Percentiles rank a stretch among this genome's conserved stretches.
phyloP scores from a whole-genome alignment of 1,139 yeast species.

The Hanseniaspora sp. region DNA sequence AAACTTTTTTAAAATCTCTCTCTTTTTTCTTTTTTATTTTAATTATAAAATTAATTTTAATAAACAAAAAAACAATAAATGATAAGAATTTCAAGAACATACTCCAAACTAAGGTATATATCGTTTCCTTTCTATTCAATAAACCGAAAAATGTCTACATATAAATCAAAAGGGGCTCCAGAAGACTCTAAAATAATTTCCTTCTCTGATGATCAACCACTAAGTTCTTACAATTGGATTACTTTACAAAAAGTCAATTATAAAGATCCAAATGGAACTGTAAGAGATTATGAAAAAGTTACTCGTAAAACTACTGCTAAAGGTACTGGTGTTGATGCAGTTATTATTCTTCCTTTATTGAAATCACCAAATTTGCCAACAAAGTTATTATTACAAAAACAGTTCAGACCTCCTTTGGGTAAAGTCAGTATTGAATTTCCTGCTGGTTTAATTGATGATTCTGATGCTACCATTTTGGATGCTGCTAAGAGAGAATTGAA shows the following conservation, averaged over 20 bases:
- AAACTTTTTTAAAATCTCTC: too few species aligned
- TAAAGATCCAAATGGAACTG: constrained; percentile 52
- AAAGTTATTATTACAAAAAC: constrained; percentile 62
- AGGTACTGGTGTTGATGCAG: constrained; percentile 68
- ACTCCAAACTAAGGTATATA: too few species aligned
- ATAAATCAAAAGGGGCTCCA: constrained; percentile 26
- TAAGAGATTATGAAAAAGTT: constrained; percentile 78
- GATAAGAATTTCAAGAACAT: too few species aligned
- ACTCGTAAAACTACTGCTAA: constrained; percentile 66
- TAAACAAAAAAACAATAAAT: too few species aligned
- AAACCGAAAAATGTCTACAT: background rate
- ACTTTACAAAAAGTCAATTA: constrained; percentile 54
- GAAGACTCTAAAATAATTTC: constrained; percentile 32
- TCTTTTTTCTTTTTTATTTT: too few species aligned
- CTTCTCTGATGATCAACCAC: constrained; percentile 29
- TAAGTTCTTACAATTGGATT: constrained; percentile 47
- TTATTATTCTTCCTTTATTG: constrained; percentile 69
- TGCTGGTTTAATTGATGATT: constrained; percentile 84
- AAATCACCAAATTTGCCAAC: constrained; percentile 43
- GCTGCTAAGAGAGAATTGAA: constrained; percentile 79
- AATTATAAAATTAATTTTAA: too few species aligned
- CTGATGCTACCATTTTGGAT: constrained; percentile 52
- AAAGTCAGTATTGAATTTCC: constrained; percentile 88
- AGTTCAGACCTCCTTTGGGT: constrained; percentile 82
- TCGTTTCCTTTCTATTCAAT: too few species aligned